Evolutionary conservation across 768 basidiomycete genomes (phyloP), one percentile per base, ranked within the genome.

Genomic region (Mycena albidolilacea): DNA sequence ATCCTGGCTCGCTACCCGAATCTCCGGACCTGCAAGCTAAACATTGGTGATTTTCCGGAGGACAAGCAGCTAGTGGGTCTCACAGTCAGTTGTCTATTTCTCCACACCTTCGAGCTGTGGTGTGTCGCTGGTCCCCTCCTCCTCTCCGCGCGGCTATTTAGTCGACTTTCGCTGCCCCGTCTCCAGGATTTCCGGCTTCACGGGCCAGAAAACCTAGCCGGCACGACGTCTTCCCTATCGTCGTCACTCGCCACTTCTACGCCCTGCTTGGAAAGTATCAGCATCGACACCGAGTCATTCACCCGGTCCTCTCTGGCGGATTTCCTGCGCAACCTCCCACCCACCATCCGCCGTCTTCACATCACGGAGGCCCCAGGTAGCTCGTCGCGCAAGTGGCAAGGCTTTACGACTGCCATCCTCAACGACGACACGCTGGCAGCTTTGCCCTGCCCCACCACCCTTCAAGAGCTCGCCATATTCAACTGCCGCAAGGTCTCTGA

Each of bases 241-340:
- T 44, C 10, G 48, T 62, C 2, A 38, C 61, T 46, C 46, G 54
- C 30, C 30, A 30, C 30, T 30, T 30, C 30, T 30, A 30, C 30
- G 30, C 30, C 30, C 30, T 30, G 4, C 46, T 39, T 72, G 21
- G 71, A 68, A 48, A 64, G 1, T 19, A 21, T 73, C 46, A 37
- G 41, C 23, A 35, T 73, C 15, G 41, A 64, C 35, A 64, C 21
- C 21, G 44, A 39, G 0, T 1, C 21, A 5, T 64, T 68, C 21
- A 11, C 60, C 5, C 57, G 12, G 14, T 5, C 41, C 5, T 17
- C 54, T 48, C 15, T 68, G 15, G 11, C 23, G 1, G 38, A 41
- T 1, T 30, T 62, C 11, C 46, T 72, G 7, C 35, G 23, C 11
- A 55, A 46, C 14, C 46, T 72, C 10, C 30, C 71, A 4, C 17